phyloP scores from a whole-genome alignment of 129 eudicot species.

The Scalesia atractyloides region DNA sequence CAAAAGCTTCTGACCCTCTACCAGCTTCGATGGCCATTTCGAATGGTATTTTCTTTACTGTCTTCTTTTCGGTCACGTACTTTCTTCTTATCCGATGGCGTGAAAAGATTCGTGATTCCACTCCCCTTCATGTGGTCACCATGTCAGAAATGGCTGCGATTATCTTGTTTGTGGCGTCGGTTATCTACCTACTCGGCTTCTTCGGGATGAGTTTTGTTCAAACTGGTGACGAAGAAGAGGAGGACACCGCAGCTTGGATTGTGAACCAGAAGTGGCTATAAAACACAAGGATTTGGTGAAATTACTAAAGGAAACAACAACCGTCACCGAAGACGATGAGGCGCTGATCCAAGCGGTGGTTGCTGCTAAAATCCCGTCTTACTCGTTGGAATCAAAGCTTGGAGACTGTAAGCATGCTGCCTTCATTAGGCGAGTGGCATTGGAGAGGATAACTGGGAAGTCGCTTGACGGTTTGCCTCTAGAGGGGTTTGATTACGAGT shows the following conservation, averaged over 20 bases:
- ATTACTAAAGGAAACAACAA: background rate
- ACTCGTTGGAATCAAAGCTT: slow-evolving; percentile 60
- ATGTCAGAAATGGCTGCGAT: slow-evolving; percentile 30
- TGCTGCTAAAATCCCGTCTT: slow-evolving; percentile 44
- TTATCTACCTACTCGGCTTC: slow-evolving; percentile 32
- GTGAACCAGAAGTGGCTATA: background rate
- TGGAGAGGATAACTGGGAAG: slow-evolving; percentile 59
- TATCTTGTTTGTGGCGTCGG: slow-evolving; percentile 12
- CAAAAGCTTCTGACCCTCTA: background rate
- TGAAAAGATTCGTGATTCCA: slow-evolving; percentile 31
- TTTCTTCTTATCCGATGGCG: slow-evolving; percentile 33
- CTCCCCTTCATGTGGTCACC: slow-evolving; percentile 24
- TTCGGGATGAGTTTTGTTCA: slow-evolving; percentile 29
- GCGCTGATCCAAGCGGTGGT: slow-evolving; percentile 46
- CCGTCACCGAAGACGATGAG: slow-evolving; percentile 42
- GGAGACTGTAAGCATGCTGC: slow-evolving; percentile 64
- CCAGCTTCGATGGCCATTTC: slow-evolving; percentile 25
- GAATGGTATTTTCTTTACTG: slow-evolving; percentile 25
- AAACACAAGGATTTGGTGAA: slow-evolving; percentile 14
- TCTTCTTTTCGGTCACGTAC: slow-evolving; percentile 27
- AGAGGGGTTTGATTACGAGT: slow-evolving; percentile 64
- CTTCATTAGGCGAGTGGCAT: slow-evolving; percentile 50
- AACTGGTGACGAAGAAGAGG: slow-evolving; percentile 16
- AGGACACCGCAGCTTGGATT: slow-evolving; percentile 21
- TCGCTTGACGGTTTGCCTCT: slow-evolving; percentile 59